These are phyloP conservation scores for Aaosphaeria arxii DNA, from an alignment of 2,329 filamentous ascomycete species.

Conservation along the genomic window DNA sequence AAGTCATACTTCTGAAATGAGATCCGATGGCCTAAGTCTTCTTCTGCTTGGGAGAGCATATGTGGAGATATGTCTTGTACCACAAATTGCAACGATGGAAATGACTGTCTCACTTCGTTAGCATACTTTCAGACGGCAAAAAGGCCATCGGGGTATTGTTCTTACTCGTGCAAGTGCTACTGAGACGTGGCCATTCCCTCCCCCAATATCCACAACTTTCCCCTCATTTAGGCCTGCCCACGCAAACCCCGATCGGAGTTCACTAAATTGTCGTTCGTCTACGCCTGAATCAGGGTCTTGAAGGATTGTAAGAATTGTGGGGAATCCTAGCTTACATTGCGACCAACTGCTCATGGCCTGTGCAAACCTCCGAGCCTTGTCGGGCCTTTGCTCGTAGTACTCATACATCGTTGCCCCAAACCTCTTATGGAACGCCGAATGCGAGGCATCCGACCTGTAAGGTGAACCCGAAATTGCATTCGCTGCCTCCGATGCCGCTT, in stretches of 20 bases:
- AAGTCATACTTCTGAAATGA: conserved; percentile 33
- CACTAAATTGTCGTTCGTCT: conserved; percentile 12
- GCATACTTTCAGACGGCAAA: neutral
- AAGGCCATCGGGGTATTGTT: too few relatives aligned
- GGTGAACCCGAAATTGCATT: conserved; percentile 7
- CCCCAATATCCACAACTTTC: conserved; percentile 31
- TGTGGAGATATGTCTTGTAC: conserved; percentile 9
- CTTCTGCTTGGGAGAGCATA: conserved; percentile 3
- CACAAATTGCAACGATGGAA: conserved; percentile 1
- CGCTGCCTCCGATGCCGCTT: conserved; percentile 20
- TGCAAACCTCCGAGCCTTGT: conserved; percentile 22
- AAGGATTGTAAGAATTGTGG: too few relatives aligned
- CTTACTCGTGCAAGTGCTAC: conserved; percentile 20
- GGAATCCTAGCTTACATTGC: conserved; percentile 2
- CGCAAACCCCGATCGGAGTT: conserved; percentile 15
- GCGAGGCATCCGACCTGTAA: conserved; percentile 1
- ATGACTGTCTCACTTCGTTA: conserved; percentile 6
- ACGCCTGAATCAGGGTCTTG: neutral
- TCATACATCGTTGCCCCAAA: conserved; percentile 20
- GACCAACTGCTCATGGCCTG: conserved; percentile 23
- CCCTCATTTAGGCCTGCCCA: conserved; percentile 21
- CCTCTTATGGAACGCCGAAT: conserved; percentile 12
- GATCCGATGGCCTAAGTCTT: conserved; percentile 13
- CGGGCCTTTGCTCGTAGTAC: conserved; percentile 23
- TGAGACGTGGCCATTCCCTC: conserved; percentile 20